These are phyloP conservation scores for Penicillium cosmopolitanum DNA, from an alignment of 495 filamentous ascomycete species.

Conservation along the genomic window DNA sequence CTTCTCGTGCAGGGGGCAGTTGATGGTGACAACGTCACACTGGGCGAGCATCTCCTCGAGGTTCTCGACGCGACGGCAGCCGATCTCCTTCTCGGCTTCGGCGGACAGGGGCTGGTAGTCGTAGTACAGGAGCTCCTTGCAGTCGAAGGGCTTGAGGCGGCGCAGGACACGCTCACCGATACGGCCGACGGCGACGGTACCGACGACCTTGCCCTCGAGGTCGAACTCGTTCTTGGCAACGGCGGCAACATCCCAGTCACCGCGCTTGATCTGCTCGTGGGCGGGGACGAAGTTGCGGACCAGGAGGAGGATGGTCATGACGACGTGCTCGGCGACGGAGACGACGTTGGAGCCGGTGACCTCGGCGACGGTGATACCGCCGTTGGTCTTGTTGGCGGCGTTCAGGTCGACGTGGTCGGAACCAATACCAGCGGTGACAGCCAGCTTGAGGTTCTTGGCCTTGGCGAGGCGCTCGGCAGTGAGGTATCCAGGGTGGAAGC, in stretches of 20 bases:
- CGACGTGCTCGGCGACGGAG: conserved; percentile 89
- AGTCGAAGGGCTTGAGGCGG: conserved; percentile 94
- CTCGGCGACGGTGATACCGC: conserved; percentile 94
- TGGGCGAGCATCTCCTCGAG: conserved; percentile 95
- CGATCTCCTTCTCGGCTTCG: conserved; percentile 94
- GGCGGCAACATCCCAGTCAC: conserved; percentile 94
- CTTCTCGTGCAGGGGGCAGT: conserved; percentile 99
- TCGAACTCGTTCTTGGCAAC: conserved; percentile 98
- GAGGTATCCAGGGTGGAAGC: conserved; percentile 98
- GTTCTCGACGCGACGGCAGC: conserved; percentile 81
- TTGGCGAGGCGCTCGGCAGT: conserved; percentile 94
- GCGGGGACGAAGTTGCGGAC: conserved; percentile 98
- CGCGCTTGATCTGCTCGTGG: conserved; percentile 86
- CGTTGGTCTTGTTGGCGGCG: conserved; percentile 97
- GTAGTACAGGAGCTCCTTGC: conserved; percentile 99
- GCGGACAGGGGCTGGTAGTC: conserved; percentile 93
- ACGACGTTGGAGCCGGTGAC: conserved; percentile 94
- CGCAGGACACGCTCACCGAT: conserved; percentile 98
- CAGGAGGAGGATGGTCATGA: conserved; percentile 97
- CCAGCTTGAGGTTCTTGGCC: conserved; percentile 98
- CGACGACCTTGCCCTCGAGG: conserved; percentile 95
- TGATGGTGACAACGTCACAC: conserved; percentile 99
- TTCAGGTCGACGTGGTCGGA: conserved; percentile 98
- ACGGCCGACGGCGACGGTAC: conserved; percentile 94
- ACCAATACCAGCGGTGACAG: conserved; percentile 95